A percentile compares a stretch with the other conserved stretches of the same genome.
Conservation (phyloP, 2,329 filamentous ascomycete genomes). For the Talaromyces piceae region DNA sequence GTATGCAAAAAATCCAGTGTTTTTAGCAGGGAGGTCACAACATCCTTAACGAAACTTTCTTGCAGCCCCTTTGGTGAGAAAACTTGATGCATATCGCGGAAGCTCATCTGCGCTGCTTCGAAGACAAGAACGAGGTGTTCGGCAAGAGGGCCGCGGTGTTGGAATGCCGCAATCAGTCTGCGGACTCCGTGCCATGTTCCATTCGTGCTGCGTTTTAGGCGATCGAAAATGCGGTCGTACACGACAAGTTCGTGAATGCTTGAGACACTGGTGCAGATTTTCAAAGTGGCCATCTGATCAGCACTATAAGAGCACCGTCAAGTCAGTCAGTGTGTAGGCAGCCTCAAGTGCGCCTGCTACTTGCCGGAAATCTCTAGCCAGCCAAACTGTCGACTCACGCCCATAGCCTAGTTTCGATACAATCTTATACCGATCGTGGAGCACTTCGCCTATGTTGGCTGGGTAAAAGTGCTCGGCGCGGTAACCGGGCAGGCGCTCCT, state of each 20-base stretch:
- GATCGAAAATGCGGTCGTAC: too few relatives aligned
- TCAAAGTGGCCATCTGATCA: background rate
- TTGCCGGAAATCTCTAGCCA: conserved; percentile 18
- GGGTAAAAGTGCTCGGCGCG: conserved; percentile 17
- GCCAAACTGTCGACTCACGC: conserved; percentile 29
- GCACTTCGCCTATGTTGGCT: conserved; percentile 21
- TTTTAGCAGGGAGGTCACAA: conserved; percentile 35
- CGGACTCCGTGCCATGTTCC: conserved; percentile 20
- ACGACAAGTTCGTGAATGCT: too few relatives aligned
- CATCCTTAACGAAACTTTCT: conserved; percentile 26
- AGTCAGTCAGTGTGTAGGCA: conserved; percentile 3
- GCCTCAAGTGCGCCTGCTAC: background rate
- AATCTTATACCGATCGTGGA: conserved; percentile 27
- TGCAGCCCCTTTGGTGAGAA: conserved; percentile 20
- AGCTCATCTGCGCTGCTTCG: conserved; percentile 38
- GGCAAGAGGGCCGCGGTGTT: conserved; percentile 2
- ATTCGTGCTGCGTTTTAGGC: too few relatives aligned
- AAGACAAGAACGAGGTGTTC: conserved; percentile 30
- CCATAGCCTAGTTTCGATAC: conserved; percentile 31
- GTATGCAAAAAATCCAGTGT: conserved; percentile 42
- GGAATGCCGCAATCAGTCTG: conserved; percentile 5
- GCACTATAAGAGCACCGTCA: background rate
- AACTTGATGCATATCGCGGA: conserved; percentile 32
- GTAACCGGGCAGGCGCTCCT: conserved; percentile 5
- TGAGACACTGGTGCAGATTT: too few relatives aligned